Evolutionary conservation across 352 stramenopile genomes (phyloP), one percentile per base, ranked within the genome.

Genomic region (Globisporangium mamillatum): DNA sequence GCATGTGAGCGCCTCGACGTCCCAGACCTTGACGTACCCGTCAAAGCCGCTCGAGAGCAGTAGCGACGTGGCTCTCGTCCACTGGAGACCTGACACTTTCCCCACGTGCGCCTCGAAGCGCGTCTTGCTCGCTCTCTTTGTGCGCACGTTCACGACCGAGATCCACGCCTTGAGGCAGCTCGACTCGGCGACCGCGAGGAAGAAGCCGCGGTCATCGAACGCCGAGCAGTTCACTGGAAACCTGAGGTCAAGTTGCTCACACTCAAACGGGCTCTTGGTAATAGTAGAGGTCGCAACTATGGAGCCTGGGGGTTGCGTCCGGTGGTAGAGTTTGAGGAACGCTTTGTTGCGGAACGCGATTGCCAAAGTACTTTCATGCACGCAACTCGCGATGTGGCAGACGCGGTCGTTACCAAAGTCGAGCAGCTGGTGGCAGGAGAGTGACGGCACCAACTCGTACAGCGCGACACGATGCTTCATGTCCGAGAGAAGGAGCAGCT

Each of bases 21-120:
- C 77, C 84, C 84, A 92, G 20, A 90, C n/a, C 58, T 87, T 88
- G 29, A 90, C 67, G 69, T 90, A 92, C 8, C 84, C 84, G 52
- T 92, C 84, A 22, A 71, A 62, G 4, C 84, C 81, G 32, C 71
- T 78, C 14, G 81, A 83, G 55, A 86, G 20, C 18, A 92, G 66
- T 18, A 90, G 68, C 0, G 73, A 72, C 41, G 75, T 74, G 4
- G 10, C 59, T 9, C 41, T 69, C 1, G 84, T 92, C 84, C 84
- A 92, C 60, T 82, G 66, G 18, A 92, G 67, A 1, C 63, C 66
- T 9, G 80, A 79, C 3, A 92, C 60, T 71, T 78, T 82, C 24
- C 84, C 84, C 7, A 81, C 62, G 50, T 92, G 84, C 4, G 81
- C 84, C 50, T 75, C 60, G 56, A 92, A 92, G 3, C 79, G 80